Evolutionary conservation across 148 eudicot genomes (phyloP).

Genomic region (Heliosperma pusillum): DNA sequence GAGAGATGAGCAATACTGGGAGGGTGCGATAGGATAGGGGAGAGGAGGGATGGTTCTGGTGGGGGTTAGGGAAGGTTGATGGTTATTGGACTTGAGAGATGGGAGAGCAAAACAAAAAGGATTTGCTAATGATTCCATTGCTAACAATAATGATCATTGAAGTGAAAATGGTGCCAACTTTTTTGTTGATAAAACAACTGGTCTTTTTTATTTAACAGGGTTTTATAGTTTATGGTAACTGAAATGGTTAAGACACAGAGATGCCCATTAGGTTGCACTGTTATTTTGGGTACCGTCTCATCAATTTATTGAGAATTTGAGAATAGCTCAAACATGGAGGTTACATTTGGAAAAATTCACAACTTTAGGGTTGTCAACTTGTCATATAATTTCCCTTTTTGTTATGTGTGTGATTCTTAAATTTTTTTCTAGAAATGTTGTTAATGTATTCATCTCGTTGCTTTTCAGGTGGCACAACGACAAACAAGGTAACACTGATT

Average conservation of each 20-base stretch:
- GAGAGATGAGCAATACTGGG: too few relatives aligned
- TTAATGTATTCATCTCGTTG: slow-evolving; percentile 12
- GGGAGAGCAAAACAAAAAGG: background rate
- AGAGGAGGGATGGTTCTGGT: too few relatives aligned
- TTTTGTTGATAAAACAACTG: background rate
- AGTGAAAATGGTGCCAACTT: background rate
- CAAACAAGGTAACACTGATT: slow-evolving; percentile 61
- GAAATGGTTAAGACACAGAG: background rate
- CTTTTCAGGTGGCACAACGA: slow-evolving; percentile 51
- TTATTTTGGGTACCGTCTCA: background rate
- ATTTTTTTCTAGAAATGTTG: slow-evolving; percentile 28
- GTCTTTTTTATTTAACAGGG: background rate
- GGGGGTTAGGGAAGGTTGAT: background rate
- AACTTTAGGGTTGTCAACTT: background rate
- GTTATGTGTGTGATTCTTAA: background rate
- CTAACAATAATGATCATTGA: background rate
- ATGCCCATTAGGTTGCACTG: background rate
- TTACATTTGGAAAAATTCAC: background rate
- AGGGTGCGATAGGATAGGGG: too few relatives aligned
- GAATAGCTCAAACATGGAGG: background rate
- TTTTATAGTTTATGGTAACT: background rate
- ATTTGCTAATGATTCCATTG: background rate
- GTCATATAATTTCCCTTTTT: background rate
- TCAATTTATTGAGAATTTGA: background rate
- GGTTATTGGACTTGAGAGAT: background rate